phyloP scores from a whole-genome alignment of 2,329 filamentous ascomycete genomes.

The Fusarium protoensiforme region DNA sequence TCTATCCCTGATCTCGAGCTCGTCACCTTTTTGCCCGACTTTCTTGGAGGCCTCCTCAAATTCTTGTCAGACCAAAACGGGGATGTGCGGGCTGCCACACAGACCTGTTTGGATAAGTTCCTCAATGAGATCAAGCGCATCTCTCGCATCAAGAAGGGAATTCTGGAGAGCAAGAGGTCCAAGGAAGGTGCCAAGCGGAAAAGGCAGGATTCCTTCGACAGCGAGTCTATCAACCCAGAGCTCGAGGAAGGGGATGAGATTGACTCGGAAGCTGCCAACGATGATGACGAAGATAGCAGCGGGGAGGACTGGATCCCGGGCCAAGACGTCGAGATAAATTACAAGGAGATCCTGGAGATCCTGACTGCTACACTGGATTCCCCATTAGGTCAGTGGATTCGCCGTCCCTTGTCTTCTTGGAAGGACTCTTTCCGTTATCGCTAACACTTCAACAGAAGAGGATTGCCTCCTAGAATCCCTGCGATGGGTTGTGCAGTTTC shows the following conservation, averaged over 20 bases:
- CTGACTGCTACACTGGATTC: conserved; percentile 89
- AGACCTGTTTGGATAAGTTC: conserved; percentile 89
- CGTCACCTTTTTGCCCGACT: conserved; percentile 91
- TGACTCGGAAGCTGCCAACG: conserved; percentile 66
- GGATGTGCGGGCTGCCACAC: conserved; percentile 95
- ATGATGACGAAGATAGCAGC: conserved; percentile 69
- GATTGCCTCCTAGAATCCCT: conserved; percentile 91
- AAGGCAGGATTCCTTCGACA: conserved; percentile 76
- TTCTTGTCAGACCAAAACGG: conserved; percentile 92
- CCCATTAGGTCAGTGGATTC: conserved; percentile 69
- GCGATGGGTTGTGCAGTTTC: conserved; percentile 94
- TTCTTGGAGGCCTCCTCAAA: conserved; percentile 87
- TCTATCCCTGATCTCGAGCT: conserved; percentile 97
- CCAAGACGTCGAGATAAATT: conserved; percentile 95
- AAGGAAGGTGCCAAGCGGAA: conserved; percentile 75
- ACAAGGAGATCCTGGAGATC: conserved; percentile 91
- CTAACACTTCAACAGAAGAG: conserved; percentile 70
- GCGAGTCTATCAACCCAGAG: conserved; percentile 67
- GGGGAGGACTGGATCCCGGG: conserved; percentile 98
- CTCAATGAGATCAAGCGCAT: conserved; percentile 95
- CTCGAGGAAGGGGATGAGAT: conserved; percentile 71
- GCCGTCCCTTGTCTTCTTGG: not conserved
- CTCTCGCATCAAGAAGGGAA: conserved; percentile 89
- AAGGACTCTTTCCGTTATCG: not conserved
- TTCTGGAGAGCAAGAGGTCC: conserved; percentile 84